Evolutionary conservation across 2,329 filamentous ascomycete genomes (phyloP).

Genomic region (Camillea tinctor): DNA sequence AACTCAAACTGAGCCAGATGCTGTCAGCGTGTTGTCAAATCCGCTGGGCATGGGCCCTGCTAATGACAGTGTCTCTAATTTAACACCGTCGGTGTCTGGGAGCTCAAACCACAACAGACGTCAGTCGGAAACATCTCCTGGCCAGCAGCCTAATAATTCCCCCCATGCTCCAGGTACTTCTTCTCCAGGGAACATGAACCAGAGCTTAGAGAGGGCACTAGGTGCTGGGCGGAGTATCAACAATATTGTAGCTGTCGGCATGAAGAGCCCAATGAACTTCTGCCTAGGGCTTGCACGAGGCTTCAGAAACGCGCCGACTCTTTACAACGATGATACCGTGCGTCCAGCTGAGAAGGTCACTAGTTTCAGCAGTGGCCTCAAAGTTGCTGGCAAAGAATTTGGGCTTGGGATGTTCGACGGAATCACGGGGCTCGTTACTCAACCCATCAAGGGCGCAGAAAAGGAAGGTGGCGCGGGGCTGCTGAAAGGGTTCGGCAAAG

Average conservation of each 20-base stretch:
- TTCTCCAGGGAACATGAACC: constrained; percentile 30
- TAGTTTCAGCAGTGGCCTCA: constrained; percentile 71
- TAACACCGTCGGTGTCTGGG: constrained; percentile 10
- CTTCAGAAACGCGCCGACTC: constrained; percentile 80
- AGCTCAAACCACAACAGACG: constrained; percentile 9
- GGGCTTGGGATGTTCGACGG: constrained; percentile 78
- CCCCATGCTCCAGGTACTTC: constrained; percentile 3
- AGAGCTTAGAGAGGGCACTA: constrained; percentile 56
- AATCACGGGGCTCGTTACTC: constrained; percentile 75
- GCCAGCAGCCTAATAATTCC: constrained; percentile 5
- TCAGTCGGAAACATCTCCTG: constrained; percentile 10
- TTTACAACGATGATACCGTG: constrained; percentile 84
- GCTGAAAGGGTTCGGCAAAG: constrained; percentile 78
- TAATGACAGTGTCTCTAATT: constrained; percentile 15
- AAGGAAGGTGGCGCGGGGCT: constrained; percentile 64
- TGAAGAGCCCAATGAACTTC: constrained; percentile 82
- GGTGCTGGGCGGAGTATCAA: constrained; percentile 66
- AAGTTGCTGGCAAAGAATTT: constrained; percentile 75
- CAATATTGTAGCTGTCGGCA: constrained; percentile 70
- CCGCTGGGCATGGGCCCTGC: constrained; percentile 11
- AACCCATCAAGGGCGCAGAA: constrained; percentile 68
- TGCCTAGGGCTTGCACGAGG: constrained; percentile 79
- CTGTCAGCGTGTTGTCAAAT: constrained; percentile 14
- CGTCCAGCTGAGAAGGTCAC: constrained; percentile 78
- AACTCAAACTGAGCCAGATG: constrained; percentile 11